Evolutionary conservation across 2,329 filamentous ascomycete genomes (phyloP).

Genomic region (Penicillium freii): DNA sequence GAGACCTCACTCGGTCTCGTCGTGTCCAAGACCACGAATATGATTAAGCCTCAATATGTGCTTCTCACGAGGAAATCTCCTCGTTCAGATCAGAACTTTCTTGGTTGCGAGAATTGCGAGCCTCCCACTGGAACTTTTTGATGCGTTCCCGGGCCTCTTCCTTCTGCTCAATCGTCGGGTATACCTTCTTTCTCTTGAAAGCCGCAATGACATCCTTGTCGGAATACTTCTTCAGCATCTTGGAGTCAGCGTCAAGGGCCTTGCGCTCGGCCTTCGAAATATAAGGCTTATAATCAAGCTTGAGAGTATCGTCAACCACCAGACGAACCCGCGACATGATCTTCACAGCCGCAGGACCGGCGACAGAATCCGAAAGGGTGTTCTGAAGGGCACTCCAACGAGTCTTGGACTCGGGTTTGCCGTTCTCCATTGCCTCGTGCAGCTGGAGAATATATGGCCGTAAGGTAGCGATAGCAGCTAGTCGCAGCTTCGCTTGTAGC

Average conservation of each 20-base stretch:
- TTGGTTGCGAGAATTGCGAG: background rate
- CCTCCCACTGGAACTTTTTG: background rate
- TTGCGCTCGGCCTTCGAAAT: constrained; percentile 28
- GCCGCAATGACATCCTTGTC: constrained; percentile 17
- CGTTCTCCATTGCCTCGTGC: constrained; percentile 28
- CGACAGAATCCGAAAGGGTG: constrained; percentile 25
- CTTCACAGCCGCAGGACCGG: constrained; percentile 22
- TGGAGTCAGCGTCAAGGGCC: constrained; percentile 25
- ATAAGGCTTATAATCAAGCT: constrained; percentile 20
- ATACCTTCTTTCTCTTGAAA: constrained; percentile 15
- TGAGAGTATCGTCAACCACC: constrained; percentile 38
- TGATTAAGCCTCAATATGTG: background rate
- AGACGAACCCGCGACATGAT: constrained; percentile 30
- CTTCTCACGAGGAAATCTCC: background rate
- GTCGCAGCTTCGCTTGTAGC: constrained; percentile 27
- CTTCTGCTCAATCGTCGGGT: constrained; percentile 27
- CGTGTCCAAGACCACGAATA: background rate
- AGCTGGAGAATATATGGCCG: constrained; percentile 31
- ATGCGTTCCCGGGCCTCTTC: constrained; percentile 18
- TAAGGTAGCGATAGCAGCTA: constrained; percentile 24
- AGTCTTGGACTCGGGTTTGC: constrained; percentile 1
- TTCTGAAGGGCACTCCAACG: constrained; percentile 11
- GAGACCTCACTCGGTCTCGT: background rate
- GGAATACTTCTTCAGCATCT: constrained; percentile 33
- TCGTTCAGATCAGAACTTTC: background rate